Evolutionary conservation across 352 stramenopile species (phyloP).

Genomic region (Phytophthora pini): DNA sequence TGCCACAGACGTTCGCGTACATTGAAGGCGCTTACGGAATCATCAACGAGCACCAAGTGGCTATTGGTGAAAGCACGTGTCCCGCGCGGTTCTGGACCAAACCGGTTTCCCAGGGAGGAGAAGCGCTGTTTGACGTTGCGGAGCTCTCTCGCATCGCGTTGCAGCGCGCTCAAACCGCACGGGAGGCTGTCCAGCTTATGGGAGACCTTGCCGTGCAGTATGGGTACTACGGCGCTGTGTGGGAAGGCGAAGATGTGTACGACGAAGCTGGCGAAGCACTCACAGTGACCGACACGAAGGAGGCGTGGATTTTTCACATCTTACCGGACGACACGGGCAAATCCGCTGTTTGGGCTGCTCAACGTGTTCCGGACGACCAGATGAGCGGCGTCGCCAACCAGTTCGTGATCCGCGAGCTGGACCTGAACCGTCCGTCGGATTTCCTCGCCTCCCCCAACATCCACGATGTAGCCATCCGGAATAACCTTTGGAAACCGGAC

Average conservation of each 20-base stretch:
- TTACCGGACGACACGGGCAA: slow-evolving; percentile 92
- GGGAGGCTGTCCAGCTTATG: slow-evolving; percentile 91
- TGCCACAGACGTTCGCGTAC: slow-evolving; percentile 73
- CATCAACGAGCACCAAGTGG: slow-evolving; percentile 85
- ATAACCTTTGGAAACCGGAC: slow-evolving; percentile 77
- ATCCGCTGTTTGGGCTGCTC: slow-evolving; percentile 94
- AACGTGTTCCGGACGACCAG: slow-evolving; percentile 91
- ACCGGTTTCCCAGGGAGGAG: slow-evolving; percentile 66
- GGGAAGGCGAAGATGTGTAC: slow-evolving; percentile 66
- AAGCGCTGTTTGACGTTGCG: slow-evolving; percentile 89
- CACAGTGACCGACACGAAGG: slow-evolving; percentile 89
- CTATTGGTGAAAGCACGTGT: slow-evolving; percentile 86
- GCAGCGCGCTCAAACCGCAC: slow-evolving; percentile 82
- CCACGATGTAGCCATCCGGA: slow-evolving; percentile 85
- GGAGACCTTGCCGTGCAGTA: slow-evolving; percentile 92
- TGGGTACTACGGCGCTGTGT: slow-evolving; percentile 93
- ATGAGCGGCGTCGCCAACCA: slow-evolving; percentile 92
- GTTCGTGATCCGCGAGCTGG: slow-evolving; percentile 93
- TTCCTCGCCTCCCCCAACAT: slow-evolving; percentile 93
- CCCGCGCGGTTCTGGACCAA: slow-evolving; percentile 70
- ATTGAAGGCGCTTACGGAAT: slow-evolving; percentile 85
- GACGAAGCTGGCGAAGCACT: slow-evolving; percentile 91
- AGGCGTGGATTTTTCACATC: slow-evolving; percentile 97
- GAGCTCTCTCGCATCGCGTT: slow-evolving; percentile 92
- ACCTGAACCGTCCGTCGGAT: slow-evolving; percentile 73